Base-by-base conservation (phyloP, 106 monocot genomes). In the Apostasia ramifera region DNA sequence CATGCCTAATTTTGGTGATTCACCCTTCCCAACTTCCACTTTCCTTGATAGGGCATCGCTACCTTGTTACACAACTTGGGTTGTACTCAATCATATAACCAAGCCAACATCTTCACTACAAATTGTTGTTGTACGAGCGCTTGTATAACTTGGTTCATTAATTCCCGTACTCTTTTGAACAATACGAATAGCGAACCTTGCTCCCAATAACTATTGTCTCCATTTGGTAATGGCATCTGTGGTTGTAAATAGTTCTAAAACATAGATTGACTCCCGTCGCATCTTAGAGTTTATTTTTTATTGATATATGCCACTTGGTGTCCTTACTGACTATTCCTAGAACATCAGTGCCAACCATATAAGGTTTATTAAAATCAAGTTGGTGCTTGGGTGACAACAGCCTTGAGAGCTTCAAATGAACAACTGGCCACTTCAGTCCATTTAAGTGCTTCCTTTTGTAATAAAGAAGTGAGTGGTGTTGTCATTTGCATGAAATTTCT, bases 121-220 rank as follows among this genome's bases (percentile, higher is more conserved):
- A 53, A 53, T 3, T 12, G 3, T 8, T 53, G 50, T 61, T 60
- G 26, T 57, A 40, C 37, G 60, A 60, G 8, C 10, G 7, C 40
- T 42, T 8, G 60, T 61, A 9, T 8, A 6, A 38, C 2, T 60
- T 71, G 71, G 1, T 60, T 39, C 38, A 61, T 47, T 13, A 72
- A n/a, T 6, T 51, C 38, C 43, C 63, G 62, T 8, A 52, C 62
- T 64, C 10, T 14, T 37, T 9, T 73, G 73, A 53, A 54, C 51
- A 1, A 63, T 63, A 3, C 11, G 11, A n/a, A 64, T 54, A 12
- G 4, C 64, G 15, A 73, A 73, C 1, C 8, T 0, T 13, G n/a
- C 4, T 53, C 63, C 73, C 5, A 41, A 1, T 1, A 63, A 44
- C 12, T 73, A 73, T 1, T 44, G 64, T 51, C 71, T 61, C 71